These are phyloP conservation scores for Fusarium incarnatum DNA, from an alignment of 2,329 filamentous ascomycete species.

Conservation along the genomic window DNA sequence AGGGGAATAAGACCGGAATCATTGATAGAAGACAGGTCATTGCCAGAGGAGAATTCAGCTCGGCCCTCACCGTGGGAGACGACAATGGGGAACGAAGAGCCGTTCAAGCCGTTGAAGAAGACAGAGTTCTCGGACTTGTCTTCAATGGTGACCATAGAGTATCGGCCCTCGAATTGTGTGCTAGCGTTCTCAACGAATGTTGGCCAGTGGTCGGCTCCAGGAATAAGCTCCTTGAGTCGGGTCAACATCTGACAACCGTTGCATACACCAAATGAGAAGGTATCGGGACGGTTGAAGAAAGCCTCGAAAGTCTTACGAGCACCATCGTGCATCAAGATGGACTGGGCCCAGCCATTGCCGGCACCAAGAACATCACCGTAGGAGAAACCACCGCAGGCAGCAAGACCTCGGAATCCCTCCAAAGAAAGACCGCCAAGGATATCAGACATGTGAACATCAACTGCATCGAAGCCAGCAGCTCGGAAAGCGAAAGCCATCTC, in stretches of 20 bases:
- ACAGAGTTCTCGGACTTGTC: constrained; percentile 44
- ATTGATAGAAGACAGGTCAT: constrained; percentile 66
- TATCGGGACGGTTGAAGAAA: constrained; percentile 90
- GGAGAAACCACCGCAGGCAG: constrained; percentile 96
- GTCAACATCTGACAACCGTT: constrained; percentile 98
- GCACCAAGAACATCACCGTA: constrained; percentile 86
- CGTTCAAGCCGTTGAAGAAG: constrained; percentile 45
- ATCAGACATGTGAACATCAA: constrained; percentile 98
- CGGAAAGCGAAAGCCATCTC: constrained; percentile 98
- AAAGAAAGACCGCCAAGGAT: constrained; percentile 84
- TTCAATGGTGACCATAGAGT: constrained; percentile 44
- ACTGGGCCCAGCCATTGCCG: constrained; percentile 97
- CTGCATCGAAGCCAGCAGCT: constrained; percentile 87
- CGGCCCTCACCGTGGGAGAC: constrained; percentile 70
- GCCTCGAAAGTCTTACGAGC: constrained; percentile 79
- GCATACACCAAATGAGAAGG: constrained; percentile 93
- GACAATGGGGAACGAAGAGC: constrained; percentile 46
- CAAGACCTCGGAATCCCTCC: constrained; percentile 85
- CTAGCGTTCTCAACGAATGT: constrained; percentile 82
- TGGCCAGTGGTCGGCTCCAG: constrained; percentile 54
- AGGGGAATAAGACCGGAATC: constrained; percentile 78
- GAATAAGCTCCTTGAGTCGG: constrained; percentile 57
- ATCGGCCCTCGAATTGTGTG: constrained; percentile 47
- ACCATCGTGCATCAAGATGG: constrained; percentile 85
- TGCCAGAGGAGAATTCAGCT: constrained; percentile 73